These are phyloP conservation scores for Castanospermum australe DNA, from an alignment of 306 rosid species.

Conservation along the genomic window DNA sequence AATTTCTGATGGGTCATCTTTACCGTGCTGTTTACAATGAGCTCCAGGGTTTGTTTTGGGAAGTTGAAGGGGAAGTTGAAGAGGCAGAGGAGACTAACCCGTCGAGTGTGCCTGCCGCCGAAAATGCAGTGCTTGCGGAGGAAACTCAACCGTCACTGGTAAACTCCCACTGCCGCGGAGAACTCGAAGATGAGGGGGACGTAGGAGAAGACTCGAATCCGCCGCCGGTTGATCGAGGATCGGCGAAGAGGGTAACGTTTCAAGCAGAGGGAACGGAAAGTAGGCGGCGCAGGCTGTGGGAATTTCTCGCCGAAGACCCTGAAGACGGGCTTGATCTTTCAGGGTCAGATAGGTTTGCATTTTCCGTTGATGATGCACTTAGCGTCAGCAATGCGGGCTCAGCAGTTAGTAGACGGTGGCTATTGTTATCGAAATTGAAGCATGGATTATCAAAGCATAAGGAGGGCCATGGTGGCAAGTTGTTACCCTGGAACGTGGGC, in stretches of 20 bases:
- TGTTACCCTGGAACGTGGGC: slow-evolving; percentile 69
- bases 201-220: slow-evolving; percentile 31
- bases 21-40: slow-evolving; percentile 78
- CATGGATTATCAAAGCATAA: slow-evolving; percentile 79
- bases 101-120: slow-evolving; percentile 23
- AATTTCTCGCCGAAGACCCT: slow-evolving; percentile 72
- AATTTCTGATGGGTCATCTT: slow-evolving; percentile 82
- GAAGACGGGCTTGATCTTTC: slow-evolving; percentile 92
- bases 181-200: slow-evolving; percentile 2
- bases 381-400: slow-evolving; percentile 82
- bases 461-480: slow-evolving; percentile 61
- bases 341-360: slow-evolving; percentile 90
- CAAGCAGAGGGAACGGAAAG: slow-evolving; percentile 45
- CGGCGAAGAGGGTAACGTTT: slow-evolving; percentile 51
- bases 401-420: slow-evolving; percentile 75
- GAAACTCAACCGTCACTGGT: slow-evolving; percentile 1
- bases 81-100: background rate
- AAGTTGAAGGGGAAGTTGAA: slow-evolving; percentile 35
- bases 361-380: slow-evolving; percentile 84
- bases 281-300: slow-evolving; percentile 76
- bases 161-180: slow-evolving; percentile 1
- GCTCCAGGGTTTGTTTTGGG: slow-evolving; percentile 91
- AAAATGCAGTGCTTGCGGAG: slow-evolving; percentile 17
- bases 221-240: slow-evolving; percentile 26
- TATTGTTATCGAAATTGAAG: slow-evolving; percentile 68